Evolutionary conservation across 1,284 basidiomycete genomes (phyloP).

Genomic region (Mycena citricolor): DNA sequence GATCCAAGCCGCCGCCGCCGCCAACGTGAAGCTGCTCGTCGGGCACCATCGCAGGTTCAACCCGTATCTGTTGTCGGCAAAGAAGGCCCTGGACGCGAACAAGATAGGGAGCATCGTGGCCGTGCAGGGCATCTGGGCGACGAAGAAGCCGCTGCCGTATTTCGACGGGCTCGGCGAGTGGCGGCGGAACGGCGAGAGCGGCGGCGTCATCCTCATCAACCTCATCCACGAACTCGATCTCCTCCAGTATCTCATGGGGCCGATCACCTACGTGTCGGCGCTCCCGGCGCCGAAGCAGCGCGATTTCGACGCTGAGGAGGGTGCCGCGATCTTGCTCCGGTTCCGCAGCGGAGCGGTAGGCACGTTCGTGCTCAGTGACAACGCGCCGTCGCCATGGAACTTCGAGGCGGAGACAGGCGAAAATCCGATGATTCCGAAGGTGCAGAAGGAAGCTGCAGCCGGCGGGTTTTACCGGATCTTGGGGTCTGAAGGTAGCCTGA

Average conservation of each 20-base stretch:
- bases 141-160: slow-evolving; percentile 7
- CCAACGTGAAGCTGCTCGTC: slow-evolving; percentile 6
- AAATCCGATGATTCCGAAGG: slow-evolving; percentile 16
- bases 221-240: slow-evolving; percentile 21
- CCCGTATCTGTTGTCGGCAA: slow-evolving; percentile 11
- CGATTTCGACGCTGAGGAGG: slow-evolving; percentile 15
- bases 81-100: slow-evolving; percentile 7
- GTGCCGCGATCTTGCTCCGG: slow-evolving; percentile 15
- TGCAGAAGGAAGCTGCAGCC: too few species aligned
- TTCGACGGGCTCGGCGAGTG: slow-evolving; percentile 1
- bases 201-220: slow-evolving; percentile 19
- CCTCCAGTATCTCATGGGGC: slow-evolving; percentile 15
- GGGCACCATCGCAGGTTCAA: slow-evolving; percentile 21
- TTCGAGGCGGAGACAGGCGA: slow-evolving; percentile 21
- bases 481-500: too few species aligned
- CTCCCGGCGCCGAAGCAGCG: slow-evolving; percentile 8
- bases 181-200: slow-evolving; percentile 3
- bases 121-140: slow-evolving; percentile 16
- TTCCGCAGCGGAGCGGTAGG: slow-evolving; percentile 17
- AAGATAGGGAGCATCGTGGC: slow-evolving; percentile 13
- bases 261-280: slow-evolving; percentile 14
- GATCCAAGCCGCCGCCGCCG: slow-evolving; percentile 2
- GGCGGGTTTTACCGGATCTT: too few species aligned
- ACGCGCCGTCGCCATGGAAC: slow-evolving; percentile 8
- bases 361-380: slow-evolving; percentile 21